Evolutionary conservation across 495 filamentous ascomycete species (phyloP), one percentile per base, ranked within the genome.

Genomic region (Penicillium manginii): DNA sequence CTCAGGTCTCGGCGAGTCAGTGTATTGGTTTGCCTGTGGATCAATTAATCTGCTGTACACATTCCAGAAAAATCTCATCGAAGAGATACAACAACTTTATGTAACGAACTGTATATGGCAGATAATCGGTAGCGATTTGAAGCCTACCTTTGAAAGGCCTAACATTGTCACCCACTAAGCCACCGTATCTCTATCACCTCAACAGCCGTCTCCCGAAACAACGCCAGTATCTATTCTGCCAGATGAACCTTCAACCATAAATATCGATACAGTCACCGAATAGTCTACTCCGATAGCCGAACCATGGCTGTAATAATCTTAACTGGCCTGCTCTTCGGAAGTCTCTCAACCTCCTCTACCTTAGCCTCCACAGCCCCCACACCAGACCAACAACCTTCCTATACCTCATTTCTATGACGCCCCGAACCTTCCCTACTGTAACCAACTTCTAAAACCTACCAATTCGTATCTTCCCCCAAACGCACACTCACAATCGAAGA

Each of bases 11-110:
- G 54, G 54, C 31, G 46, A 31, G 39, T 17, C 45, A 56, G 43
- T 21, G 42, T 50, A 45, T 29, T 56, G 54, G 37, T 56, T 56
- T 50, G 40, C 45, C 15, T 56, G 45, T 22, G 23, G 40, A 50
- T 50, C 45, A 8, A 48, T 29, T 6, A 56, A 10, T 17, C 54
- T n/a, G 19, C 29, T 56, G 55, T 43, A 43, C 22, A 50, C 48
- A 32, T 10, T 50, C 48, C 48, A 50, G 48, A 17, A 50, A 1
- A 50, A 50, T 50, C 48, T 14, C 22, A 50, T 50, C n/a, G 48
- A 35, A 32, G 48, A 50, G 48, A 50, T 50, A 23, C 48, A 50
- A 32, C 22, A 50, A 32, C 29, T 50, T 7, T 22, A 50, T 32
- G 33, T 50, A 17, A 15, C 48, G 17, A 23, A 50, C 48, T 50